Evolutionary conservation across 1,284 basidiomycete genomes (phyloP).

Genomic region (Mycena sp.): DNA sequence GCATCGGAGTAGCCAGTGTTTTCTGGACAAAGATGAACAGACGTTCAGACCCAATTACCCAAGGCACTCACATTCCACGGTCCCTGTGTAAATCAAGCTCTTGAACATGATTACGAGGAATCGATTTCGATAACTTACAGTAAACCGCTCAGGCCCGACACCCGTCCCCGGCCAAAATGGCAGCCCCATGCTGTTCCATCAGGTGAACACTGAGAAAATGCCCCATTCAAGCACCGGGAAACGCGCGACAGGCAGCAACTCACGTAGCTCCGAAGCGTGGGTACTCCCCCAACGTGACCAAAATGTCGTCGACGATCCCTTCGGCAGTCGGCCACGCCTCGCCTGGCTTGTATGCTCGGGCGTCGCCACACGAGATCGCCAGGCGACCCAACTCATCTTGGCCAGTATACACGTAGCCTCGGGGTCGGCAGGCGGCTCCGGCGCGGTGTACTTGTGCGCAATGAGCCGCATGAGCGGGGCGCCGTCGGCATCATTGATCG

Average conservation of each 20-base stretch:
- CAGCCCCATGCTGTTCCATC: constrained; percentile 31
- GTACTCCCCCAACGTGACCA: constrained; percentile 9
- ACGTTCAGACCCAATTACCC: neutral
- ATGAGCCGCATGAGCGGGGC: constrained; percentile 9
- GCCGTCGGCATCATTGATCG: constrained; percentile 14
- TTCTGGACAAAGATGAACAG: constrained; percentile 7
- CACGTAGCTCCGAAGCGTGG: constrained; percentile 31
- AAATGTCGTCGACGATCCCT: constrained; percentile 21
- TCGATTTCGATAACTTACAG: neutral
- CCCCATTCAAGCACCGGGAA: neutral
- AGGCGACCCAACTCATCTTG: constrained; percentile 20
- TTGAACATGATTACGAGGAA: neutral
- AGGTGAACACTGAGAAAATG: constrained; percentile 17
- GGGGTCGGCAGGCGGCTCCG: constrained; percentile 5
- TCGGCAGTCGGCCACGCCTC: constrained; percentile 23
- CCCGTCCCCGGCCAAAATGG: constrained; percentile 28
- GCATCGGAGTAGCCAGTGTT: constrained; percentile 23
- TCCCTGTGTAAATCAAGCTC: constrained; percentile 7
- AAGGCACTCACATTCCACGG: constrained; percentile 28
- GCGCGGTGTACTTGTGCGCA: neutral
- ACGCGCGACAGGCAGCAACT: neutral
- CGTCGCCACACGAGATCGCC: constrained; percentile 27
- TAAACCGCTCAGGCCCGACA: constrained; percentile 23
- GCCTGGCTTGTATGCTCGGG: neutral
- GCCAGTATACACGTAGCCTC: constrained; percentile 23